Evolutionary conservation across 805 yeast genomes (phyloP), one percentile per base, ranked within the genome.

Genomic region (Lipomyces sp.): DNA sequence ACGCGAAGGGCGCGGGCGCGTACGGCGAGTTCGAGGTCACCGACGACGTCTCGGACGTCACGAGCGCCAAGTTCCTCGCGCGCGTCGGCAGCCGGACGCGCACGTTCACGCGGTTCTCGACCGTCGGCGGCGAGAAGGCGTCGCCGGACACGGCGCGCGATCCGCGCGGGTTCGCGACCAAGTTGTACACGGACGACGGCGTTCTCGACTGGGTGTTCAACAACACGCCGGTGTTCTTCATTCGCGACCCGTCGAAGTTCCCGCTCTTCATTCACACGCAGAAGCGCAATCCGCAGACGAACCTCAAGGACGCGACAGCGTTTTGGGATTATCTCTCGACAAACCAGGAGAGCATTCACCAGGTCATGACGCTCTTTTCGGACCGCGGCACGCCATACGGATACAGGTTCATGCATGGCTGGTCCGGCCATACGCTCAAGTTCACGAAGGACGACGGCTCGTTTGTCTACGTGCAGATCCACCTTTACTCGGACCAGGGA

Each of bases 81-180:
- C 29, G 21, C 5, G 75, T 84, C 49, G 96, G 96, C 61, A 86
- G 86, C 73, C 84, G 81, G 70, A 86, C 95, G 32, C 79, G 78
- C 65, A 76, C 82, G 54, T 68, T 80, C 49, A 66, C 73, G 36
- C 74, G 85, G 52, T 79, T 81, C 68, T 78, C 83, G 44, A 81
- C 86, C 19, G 87, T 82, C 32, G 86, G 84, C 54, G 86, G 86
- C 44, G 86, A 82, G 67, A 69, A 69, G 61, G 87, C 85, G 43
- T 73, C 83, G 35, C 77, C 86, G 8, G 87, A 82, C 61, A 70
- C 83, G 21, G 80, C 77, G 16, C 77, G 87, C 64, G 86, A 82
- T 62, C 86, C 86, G 39, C 75, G 86, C 63, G 87, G 87, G 2
- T 82, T 81, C 65, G 70, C 84, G 14, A 77, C 79, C 39, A 82